Evolutionary conservation across 2,329 filamentous ascomycete species (phyloP), one percentile per base, ranked within the genome.

Genomic region (Salinomyces thailandicus): DNA sequence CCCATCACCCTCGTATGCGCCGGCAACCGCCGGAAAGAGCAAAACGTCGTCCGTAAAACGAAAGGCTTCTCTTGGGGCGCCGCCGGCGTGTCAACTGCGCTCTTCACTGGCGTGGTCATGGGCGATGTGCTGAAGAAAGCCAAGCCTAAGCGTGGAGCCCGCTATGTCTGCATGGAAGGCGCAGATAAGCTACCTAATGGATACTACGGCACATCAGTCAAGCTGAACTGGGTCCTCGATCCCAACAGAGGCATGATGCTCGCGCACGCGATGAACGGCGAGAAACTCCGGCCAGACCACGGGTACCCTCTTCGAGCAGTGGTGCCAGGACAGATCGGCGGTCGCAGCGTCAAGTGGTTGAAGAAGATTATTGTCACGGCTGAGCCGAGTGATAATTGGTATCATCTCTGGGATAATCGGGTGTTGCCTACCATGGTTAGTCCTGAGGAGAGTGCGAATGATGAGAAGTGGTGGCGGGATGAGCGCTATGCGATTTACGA

Each of bases 61-160:
- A 93, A 94, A 51, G 87, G 87, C 0, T 95, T 95, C 62, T 93
- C 85, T 2, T 95, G 87, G 87, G 87, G 87, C 22, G 70, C 87
- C 1, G 86, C 84, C 3, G 87, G 86, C 16, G 58, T 95, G 5
- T 93, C 85, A 0, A 95, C 85, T 0, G 85, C 85, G 0, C 63
- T 94, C 0, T 95, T 84, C 70, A 95, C 87, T 0, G 87, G 87
- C 15, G 81, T 86, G 1, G 66, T 79, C 27, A 75, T 94, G 59
- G 69, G 68, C 2, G 80, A 89, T 42, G 61, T 94, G 3, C 66
- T 94, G 12, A 69, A 67, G 39, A 69, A 67, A 43, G 85, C 85
- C 2, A 74, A 66, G 40, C 85, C 85, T 1, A 66, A 70, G 48
- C 71, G 79, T 41, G 74, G 72, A 36, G 86, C 85, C 2, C 77